Conservation (phyloP, 2,329 filamentous ascomycete genomes). For the Stemphylium beticola region DNA sequence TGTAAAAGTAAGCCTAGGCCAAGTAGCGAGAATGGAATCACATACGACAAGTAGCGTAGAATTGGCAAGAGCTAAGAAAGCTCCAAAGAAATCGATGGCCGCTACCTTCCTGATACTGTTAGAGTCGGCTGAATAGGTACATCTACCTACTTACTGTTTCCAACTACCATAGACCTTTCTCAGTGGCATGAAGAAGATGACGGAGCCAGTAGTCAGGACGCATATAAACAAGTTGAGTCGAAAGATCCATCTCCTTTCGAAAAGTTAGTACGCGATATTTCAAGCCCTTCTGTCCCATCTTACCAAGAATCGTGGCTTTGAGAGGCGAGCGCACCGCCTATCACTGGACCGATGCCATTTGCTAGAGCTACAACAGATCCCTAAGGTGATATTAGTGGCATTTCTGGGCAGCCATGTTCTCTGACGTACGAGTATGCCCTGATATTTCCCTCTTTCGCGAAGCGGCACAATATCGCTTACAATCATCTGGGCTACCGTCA, state of each 20-base stretch:
- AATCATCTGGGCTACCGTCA: constrained; percentile 49
- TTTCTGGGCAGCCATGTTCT: neutral
- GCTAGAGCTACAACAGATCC: constrained; percentile 42
- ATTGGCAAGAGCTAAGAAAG: constrained; percentile 59
- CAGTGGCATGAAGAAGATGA: constrained; percentile 45
- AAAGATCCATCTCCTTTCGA: constrained; percentile 28
- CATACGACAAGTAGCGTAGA: constrained; percentile 65
- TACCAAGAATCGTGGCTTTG: constrained; percentile 26
- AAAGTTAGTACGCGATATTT: neutral
- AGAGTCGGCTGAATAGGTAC: neutral
- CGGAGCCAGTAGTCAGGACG: constrained; percentile 24
- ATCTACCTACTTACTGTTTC: constrained; percentile 51
- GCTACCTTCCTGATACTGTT: constrained; percentile 20
- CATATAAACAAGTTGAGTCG: constrained; percentile 46
- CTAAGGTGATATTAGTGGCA: constrained; percentile 21
- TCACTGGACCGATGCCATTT: constrained; percentile 35
- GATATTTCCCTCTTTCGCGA: constrained; percentile 48
- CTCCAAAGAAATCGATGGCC: constrained; percentile 65
- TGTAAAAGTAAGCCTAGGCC: constrained; percentile 7
- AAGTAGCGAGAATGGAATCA: neutral
- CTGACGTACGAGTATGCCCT: constrained; percentile 38
- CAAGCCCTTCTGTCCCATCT: too few species aligned
- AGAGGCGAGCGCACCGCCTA: constrained; percentile 35
- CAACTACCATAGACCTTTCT: constrained; percentile 57
- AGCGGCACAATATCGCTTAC: constrained; percentile 48